These are phyloP conservation scores for Aspergillus melleus DNA, from an alignment of 2,329 filamentous ascomycete genomes.

Conservation along the genomic window DNA sequence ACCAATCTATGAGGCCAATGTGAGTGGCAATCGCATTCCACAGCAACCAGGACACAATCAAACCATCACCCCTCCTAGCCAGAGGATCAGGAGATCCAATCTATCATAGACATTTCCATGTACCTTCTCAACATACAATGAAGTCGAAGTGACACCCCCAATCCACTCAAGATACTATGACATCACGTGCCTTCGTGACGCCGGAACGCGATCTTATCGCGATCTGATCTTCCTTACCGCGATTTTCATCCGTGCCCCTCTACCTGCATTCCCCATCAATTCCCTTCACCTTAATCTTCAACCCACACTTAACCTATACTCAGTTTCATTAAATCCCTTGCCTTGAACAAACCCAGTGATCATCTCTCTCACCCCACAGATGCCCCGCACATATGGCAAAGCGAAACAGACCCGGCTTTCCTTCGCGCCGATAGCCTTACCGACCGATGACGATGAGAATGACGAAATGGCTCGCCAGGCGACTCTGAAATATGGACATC, in stretches of 20 bases:
- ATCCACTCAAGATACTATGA: not conserved
- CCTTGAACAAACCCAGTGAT: no score
- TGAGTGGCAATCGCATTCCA: no score
- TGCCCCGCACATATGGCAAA: conserved; percentile 35
- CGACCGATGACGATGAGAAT: conserved; percentile 24
- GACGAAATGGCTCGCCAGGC: conserved; percentile 30
- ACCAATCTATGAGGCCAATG: no score
- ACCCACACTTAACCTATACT: not conserved
- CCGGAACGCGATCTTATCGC: conserved; percentile 18
- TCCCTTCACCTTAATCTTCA: not conserved
- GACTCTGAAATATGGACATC: conserved; percentile 35
- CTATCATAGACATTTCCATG: no score
- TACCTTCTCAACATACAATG: not conserved
- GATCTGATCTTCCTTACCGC: not conserved
- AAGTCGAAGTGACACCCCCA: not conserved
- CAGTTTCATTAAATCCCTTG: no score
- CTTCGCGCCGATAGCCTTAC: conserved; percentile 39
- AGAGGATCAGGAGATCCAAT: no score
- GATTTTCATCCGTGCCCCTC: not conserved
- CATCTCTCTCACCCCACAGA: conserved; percentile 16
- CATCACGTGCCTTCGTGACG: conserved; percentile 25
- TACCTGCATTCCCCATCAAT: not conserved
- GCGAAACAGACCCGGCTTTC: conserved; percentile 44
- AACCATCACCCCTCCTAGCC: no score
- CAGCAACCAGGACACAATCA: no score